These are phyloP conservation scores for Endoconidiophora laricicola DNA, from an alignment of 2,329 filamentous ascomycete genomes.

Conservation along the genomic window DNA sequence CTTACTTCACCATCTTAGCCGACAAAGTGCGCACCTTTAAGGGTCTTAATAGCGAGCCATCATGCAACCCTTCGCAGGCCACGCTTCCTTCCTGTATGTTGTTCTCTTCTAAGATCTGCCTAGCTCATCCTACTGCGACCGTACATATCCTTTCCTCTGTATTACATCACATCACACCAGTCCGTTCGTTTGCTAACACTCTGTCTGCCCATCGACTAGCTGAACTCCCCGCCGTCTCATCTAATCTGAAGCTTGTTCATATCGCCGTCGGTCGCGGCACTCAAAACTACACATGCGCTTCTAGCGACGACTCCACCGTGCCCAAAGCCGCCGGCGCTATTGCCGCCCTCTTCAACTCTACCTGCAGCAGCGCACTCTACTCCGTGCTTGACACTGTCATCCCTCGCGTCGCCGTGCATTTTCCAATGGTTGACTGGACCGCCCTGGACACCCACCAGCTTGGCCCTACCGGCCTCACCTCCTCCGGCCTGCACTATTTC, in stretches of 20 bases:
- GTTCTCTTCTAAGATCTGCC: background rate
- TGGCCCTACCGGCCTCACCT: slow-evolving; percentile 41
- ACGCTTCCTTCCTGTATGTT: slow-evolving; percentile 32
- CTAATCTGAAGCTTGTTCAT: slow-evolving; percentile 51
- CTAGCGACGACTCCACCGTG: slow-evolving; percentile 37
- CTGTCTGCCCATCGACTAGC: slow-evolving; percentile 13
- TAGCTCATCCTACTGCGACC: background rate
- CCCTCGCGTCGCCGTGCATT: slow-evolving; percentile 50
- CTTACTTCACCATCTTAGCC: slow-evolving; percentile 45
- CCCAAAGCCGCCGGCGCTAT: slow-evolving; percentile 57
- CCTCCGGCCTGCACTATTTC: slow-evolving; percentile 76
- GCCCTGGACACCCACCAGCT: slow-evolving; percentile 18
- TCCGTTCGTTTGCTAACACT: too few species aligned
- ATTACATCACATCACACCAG: background rate
- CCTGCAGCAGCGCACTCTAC: slow-evolving; percentile 56
- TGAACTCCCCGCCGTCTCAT: slow-evolving; percentile 41
- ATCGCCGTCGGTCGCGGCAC: slow-evolving; percentile 78
- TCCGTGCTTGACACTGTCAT: slow-evolving; percentile 49
- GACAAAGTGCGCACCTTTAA: slow-evolving; percentile 34
- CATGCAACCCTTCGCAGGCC: slow-evolving; percentile 38
- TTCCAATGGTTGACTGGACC: slow-evolving; percentile 19
- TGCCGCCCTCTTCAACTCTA: slow-evolving; percentile 76
- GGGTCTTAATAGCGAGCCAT: slow-evolving; percentile 24
- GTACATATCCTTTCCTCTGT: slow-evolving; percentile 9
- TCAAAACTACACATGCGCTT: slow-evolving; percentile 81